Evolutionary conservation across 1,139 yeast genomes (phyloP).

Genomic region (Arxiozyma heterogenica): DNA sequence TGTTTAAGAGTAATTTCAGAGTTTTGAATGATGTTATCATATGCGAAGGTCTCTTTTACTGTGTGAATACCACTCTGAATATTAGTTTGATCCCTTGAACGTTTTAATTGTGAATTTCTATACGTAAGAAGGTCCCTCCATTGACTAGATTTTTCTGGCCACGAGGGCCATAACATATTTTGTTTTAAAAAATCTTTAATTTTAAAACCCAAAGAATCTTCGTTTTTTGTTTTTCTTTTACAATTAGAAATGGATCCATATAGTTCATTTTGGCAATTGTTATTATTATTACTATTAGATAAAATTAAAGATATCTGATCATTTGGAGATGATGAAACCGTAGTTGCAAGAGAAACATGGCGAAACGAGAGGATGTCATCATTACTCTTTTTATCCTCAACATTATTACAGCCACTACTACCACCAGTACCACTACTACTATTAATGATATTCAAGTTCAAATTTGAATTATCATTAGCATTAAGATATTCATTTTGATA

Average conservation of each 20-base stretch:
- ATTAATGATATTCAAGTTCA: neutral
- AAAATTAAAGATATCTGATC: conserved; percentile 1
- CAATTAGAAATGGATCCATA: conserved; percentile 4
- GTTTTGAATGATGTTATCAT: conserved; percentile 5
- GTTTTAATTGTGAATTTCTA: neutral
- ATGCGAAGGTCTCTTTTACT: conserved; percentile 32
- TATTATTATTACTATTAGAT: neutral
- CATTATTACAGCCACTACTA: neutral
- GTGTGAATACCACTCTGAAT: conserved; percentile 11
- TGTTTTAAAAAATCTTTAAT: conserved; percentile 15
- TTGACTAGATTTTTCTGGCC: conserved; percentile 16
- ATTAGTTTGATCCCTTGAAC: neutral
- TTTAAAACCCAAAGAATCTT: neutral
- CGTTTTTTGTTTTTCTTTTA: neutral
- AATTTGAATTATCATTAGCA: neutral
- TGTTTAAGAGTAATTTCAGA: conserved; percentile 8
- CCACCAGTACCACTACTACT: neutral
- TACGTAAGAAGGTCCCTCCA: neutral
- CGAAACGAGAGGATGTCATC: neutral
- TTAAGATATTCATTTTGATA: neutral
- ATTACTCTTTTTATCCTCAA: neutral
- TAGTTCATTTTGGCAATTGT: neutral
- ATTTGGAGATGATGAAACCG: neutral
- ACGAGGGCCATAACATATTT: conserved; percentile 26
- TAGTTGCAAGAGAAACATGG: neutral